phyloP scores from a whole-genome alignment of 805 yeast species.

The Yamadazyma sp. region DNA sequence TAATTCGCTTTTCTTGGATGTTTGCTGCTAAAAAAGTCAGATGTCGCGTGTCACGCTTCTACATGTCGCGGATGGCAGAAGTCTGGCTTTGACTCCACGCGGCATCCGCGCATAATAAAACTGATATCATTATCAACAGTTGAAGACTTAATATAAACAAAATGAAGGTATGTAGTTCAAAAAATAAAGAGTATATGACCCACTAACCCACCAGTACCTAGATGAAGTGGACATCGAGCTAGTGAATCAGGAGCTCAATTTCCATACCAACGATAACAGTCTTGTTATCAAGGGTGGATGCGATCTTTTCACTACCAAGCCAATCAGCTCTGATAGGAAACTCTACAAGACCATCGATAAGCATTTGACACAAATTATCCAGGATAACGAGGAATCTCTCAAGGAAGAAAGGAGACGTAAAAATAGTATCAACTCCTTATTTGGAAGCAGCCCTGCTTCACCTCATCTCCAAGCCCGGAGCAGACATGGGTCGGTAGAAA shows the following conservation, averaged over 20 bases:
- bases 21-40: no score
- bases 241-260: slow-evolving; percentile 81
- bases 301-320: slow-evolving; percentile 91
- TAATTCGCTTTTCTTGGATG: no score
- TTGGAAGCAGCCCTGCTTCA: slow-evolving; percentile 34
- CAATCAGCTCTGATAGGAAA: slow-evolving; percentile 86
- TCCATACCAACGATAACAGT: slow-evolving; percentile 47
- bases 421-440: slow-evolving; percentile 34
- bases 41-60: slow-evolving; percentile 2
- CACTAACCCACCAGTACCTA: slow-evolving; percentile 58
- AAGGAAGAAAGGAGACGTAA: slow-evolving; percentile 40
- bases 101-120: slow-evolving; percentile 4
- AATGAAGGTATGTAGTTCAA: slow-evolving; percentile 21
- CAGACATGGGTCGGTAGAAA: slow-evolving; percentile 15
- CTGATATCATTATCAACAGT: slow-evolving; percentile 3
- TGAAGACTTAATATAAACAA: slow-evolving; percentile 4
- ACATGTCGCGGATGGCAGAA: neutral
- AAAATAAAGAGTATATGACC: no score
- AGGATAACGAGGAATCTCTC: slow-evolving; percentile 43
- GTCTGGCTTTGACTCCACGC: slow-evolving; percentile 1
- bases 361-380: slow-evolving; percentile 59
- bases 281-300: slow-evolving; percentile 76
- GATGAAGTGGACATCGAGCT: slow-evolving; percentile 92
- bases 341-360: slow-evolving; percentile 84
- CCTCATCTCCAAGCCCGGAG: slow-evolving; percentile 6